These are phyloP conservation scores for Orbilia blumenaviensis DNA, from an alignment of 2,329 filamentous ascomycete genomes.

Conservation along the genomic window DNA sequence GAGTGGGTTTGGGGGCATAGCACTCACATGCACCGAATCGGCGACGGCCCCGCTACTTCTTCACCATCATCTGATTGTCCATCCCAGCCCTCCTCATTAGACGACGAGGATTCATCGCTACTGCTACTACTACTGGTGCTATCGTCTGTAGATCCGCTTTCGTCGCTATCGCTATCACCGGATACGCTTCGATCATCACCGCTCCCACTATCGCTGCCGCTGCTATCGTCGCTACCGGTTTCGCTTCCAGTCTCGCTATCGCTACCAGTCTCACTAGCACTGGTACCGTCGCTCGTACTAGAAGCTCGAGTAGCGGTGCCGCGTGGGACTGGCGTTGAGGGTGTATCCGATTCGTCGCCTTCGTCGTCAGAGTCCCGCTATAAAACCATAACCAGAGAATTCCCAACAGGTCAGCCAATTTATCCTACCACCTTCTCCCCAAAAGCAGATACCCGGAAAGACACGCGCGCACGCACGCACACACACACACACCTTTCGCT, in stretches of 20 bases:
- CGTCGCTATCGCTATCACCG: conserved; percentile 32
- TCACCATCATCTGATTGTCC: conserved; percentile 42
- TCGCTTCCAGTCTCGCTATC: conserved; percentile 37
- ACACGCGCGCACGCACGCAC: too few relatives aligned
- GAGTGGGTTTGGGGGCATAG: not conserved
- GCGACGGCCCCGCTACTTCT: conserved; percentile 4
- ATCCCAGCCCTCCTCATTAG: conserved; percentile 42
- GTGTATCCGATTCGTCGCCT: conserved; percentile 45
- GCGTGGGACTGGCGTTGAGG: conserved; percentile 28
- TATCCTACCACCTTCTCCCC: not conserved
- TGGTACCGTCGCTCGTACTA: conserved; percentile 29
- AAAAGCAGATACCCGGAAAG: too few relatives aligned
- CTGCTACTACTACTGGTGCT: conserved; percentile 27
- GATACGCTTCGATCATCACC: conserved; percentile 16
- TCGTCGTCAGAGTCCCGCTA: conserved; percentile 52
- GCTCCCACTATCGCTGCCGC: conserved; percentile 35
- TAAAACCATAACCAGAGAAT: not conserved
- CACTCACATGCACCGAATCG: conserved; percentile 41
- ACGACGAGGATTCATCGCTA: conserved; percentile 27
- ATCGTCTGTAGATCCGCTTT: conserved; percentile 30
- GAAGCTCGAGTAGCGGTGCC: conserved; percentile 6
- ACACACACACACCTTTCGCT: conserved; percentile 45
- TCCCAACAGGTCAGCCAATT: not conserved
- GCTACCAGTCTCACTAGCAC: conserved; percentile 22
- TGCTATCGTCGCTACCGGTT: conserved; percentile 29